phyloP scores from a whole-genome alignment of 2,329 filamentous ascomycete species.

The Hyphodiscus sp. region DNA sequence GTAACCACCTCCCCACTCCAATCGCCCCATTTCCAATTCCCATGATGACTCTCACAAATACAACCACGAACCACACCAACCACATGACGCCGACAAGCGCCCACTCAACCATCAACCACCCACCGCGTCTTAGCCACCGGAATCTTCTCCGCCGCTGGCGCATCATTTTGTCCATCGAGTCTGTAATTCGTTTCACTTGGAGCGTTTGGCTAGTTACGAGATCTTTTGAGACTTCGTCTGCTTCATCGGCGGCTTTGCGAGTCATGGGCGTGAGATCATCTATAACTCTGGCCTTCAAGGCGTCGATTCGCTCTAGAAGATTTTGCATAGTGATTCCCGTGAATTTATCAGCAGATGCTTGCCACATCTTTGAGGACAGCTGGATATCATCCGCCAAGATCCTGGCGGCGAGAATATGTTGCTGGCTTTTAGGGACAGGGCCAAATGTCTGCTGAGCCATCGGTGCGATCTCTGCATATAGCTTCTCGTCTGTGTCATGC shows the following conservation, averaged over 20 bases:
- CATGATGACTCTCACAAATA: constrained; percentile 61
- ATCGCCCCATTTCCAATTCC: constrained; percentile 55
- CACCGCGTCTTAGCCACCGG: constrained; percentile 66
- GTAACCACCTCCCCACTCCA: constrained; percentile 65
- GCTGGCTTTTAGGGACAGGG: constrained; percentile 21
- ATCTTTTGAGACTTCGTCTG: constrained; percentile 71
- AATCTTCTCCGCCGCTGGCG: constrained; percentile 61
- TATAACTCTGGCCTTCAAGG: constrained; percentile 33
- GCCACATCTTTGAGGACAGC: constrained; percentile 43
- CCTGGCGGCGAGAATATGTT: constrained; percentile 44
- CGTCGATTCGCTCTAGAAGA: constrained; percentile 40
- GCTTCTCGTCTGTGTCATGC: constrained; percentile 5
- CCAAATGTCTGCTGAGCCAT: constrained; percentile 13
- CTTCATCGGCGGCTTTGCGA: constrained; percentile 65
- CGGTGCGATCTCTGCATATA: constrained; percentile 21
- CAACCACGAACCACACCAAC: constrained; percentile 88
- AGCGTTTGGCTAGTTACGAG: constrained; percentile 71
- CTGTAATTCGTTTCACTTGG: constrained; percentile 72
- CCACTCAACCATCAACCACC: constrained; percentile 85
- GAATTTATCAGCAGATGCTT: constrained; percentile 52
- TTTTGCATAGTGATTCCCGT: constrained; percentile 47
- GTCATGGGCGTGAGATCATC: constrained; percentile 49
- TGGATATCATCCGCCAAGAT: constrained; percentile 42
- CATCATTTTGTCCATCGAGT: constrained; percentile 71
- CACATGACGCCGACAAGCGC: constrained; percentile 82